A percentile compares a stretch with the other conserved stretches of the same genome.
Conservation (phyloP, 345 rosid genomes). For the Acer campestre region DNA sequence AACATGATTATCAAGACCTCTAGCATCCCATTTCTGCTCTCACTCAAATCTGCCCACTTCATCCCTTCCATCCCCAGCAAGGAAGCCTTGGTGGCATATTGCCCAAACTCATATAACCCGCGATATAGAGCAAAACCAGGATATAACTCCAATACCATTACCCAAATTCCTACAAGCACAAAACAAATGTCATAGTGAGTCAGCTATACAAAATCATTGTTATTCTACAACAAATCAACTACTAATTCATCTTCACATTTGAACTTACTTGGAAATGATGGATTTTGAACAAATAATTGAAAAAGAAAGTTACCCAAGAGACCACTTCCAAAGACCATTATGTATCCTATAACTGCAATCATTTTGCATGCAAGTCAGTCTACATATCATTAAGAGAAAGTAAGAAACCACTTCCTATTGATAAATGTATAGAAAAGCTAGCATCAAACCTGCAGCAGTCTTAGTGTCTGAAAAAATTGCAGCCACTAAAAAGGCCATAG, state of each 20-base stretch:
- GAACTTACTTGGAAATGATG: slow-evolving; percentile 76
- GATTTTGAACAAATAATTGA: slow-evolving; percentile 59
- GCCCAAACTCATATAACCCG: slow-evolving; percentile 80
- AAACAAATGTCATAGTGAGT: slow-evolving; percentile 11
- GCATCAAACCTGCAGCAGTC: slow-evolving; percentile 81
- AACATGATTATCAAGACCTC: slow-evolving; percentile 62
- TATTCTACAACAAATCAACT: background rate
- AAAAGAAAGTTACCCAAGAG: slow-evolving; percentile 80
- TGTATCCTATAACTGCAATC: slow-evolving; percentile 63
- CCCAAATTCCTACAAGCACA: slow-evolving; percentile 61
- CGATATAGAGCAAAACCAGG: slow-evolving; percentile 87
- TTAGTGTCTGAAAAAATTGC: slow-evolving; percentile 68
- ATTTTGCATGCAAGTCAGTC: slow-evolving; percentile 17
- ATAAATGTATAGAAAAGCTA: slow-evolving; percentile 8
- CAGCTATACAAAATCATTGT: background rate
- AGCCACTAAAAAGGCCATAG: slow-evolving; percentile 71
- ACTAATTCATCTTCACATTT: slow-evolving; percentile 7
- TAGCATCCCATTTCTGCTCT: slow-evolving; percentile 59
- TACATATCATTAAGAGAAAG: slow-evolving; percentile 2
- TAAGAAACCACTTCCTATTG: background rate
- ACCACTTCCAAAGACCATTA: slow-evolving; percentile 78
- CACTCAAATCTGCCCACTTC: slow-evolving; percentile 65
- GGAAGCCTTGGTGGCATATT: slow-evolving; percentile 50
- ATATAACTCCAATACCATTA: slow-evolving; percentile 68
- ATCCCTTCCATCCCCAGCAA: slow-evolving; percentile 64